These are phyloP conservation scores for Cenchrus americanus DNA, from an alignment of 176 grass and related monocot genomes.

Conservation along the genomic window DNA sequence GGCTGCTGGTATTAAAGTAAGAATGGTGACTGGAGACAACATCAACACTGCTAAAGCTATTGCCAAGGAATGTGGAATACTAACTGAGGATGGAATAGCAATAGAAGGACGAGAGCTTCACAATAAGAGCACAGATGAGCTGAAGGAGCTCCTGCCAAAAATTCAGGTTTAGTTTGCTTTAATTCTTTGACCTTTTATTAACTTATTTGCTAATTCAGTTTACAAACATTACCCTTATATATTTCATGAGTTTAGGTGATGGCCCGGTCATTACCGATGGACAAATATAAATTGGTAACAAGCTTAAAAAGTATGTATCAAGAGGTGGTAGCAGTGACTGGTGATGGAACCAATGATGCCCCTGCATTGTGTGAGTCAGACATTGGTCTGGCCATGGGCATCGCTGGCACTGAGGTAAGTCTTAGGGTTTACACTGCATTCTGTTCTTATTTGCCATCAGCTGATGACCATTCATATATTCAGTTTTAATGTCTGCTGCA, in stretches of 20 bases:
- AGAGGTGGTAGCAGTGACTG: constrained; percentile 93
- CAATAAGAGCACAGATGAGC: constrained; percentile 62
- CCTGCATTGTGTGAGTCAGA: constrained; percentile 85
- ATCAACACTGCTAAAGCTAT: constrained; percentile 97
- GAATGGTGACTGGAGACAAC: constrained; percentile 91
- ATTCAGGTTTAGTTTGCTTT: constrained; percentile 65
- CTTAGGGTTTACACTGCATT: constrained; percentile 1
- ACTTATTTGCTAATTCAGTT: background rate
- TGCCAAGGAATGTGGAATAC: constrained; percentile 90
- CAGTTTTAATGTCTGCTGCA: constrained; percentile 16
- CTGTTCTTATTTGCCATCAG: constrained; percentile 12
- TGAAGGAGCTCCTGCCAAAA: constrained; percentile 75
- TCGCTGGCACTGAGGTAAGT: constrained; percentile 87
- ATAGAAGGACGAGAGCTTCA: constrained; percentile 77
- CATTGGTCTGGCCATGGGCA: constrained; percentile 94
- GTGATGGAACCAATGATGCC: constrained; percentile 97
- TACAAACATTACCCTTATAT: background rate
- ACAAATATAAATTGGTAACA: constrained; percentile 92
- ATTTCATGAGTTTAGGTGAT: constrained; percentile 62
- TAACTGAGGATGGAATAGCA: constrained; percentile 88
- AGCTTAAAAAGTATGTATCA: constrained; percentile 65
- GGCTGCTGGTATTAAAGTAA: constrained; percentile 81
- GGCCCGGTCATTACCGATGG: constrained; percentile 82
- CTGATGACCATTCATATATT: background rate
- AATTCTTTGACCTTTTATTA: constrained; percentile 15